Percentiles rank a stretch among this genome's conserved stretches.
These are phyloP conservation scores for Pseudogymnoascus sp. DNA, from an alignment of 2,329 filamentous ascomycete species.

Conservation along the genomic window DNA sequence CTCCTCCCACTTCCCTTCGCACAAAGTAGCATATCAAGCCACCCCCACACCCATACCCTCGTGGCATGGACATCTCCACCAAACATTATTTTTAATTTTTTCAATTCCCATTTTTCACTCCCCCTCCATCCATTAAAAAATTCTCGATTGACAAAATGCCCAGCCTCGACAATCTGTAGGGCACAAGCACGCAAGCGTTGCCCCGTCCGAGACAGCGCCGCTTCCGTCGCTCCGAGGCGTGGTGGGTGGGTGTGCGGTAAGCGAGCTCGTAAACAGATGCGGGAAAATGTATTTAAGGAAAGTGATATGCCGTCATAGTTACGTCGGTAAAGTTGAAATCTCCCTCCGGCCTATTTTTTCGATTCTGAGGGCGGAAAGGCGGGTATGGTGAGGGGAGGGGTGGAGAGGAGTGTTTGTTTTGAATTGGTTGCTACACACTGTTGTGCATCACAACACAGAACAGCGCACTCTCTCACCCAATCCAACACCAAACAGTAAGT, in stretches of 20 bases:
- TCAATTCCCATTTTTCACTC: not conserved
- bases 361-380: not conserved
- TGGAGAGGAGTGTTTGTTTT: not conserved
- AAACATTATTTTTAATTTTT: not conserved
- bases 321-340: not conserved
- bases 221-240: not conserved
- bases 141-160: not conserved
- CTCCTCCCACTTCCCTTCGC: not conserved
- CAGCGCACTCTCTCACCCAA: not conserved
- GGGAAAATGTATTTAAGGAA: not conserved
- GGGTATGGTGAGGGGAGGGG: too few species aligned
- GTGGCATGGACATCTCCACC: not conserved
- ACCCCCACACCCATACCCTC: not conserved
- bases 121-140: not conserved
- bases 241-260: not conserved
- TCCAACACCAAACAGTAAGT: not conserved
- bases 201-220: not conserved
- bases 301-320: not conserved
- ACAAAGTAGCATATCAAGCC: not conserved
- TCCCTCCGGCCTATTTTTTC: not conserved
- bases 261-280: not conserved
- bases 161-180: not conserved
- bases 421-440: not conserved
- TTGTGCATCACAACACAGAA: not conserved
- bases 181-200: not conserved